Base-by-base conservation (phyloP, 805 yeast genomes). In the Candida multigemmis region DNA sequence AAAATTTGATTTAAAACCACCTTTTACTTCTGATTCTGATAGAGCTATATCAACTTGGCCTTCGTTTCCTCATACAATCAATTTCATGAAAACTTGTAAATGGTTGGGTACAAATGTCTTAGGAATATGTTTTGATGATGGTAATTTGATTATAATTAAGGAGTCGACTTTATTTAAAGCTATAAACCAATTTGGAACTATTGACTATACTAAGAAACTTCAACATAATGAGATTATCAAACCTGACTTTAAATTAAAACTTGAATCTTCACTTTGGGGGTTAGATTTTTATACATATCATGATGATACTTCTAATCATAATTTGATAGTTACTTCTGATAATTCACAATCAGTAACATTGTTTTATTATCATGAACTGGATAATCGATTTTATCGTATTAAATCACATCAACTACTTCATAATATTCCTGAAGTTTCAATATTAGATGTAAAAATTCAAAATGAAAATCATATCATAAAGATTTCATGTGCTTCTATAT, bases 181-280 rank as follows among this genome's bases (percentile, higher is more conserved):
- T 16, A 25, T 40, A 7, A 16, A 30, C 5, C 37, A 36, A 21
- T 30, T 32, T 18, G 19, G 29, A 16, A 6, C 24, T 10, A 20
- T 18, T 12, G 17, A 23, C 26, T 8, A 26, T 24, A 33, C 36
- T 32, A 10, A n/a, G n/a, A n/a, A n/a, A n/a, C n/a, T n/a, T n/a
- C n/a, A n/a, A n/a, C n/a, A n/a, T n/a, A n/a, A n/a, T n/a, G n/a
- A n/a, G n/a, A n/a, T n/a, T 16, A 30, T 51, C 2, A 33, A 38
- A 5, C 44, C 60, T 2, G 53, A 44, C 12, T 40, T 49, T 19
- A 41, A 38, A 14, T 29, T 67, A 3, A 51, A 47, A 17, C 37
- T 66, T 24, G 51, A 51, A 5, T 48, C 66, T 2, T 71, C 80
- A 1, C 71, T 66, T 2, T 78, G 86, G 86, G 82, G 83, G 1